Evolutionary conservation across 352 stramenopile species (phyloP), one percentile per base, ranked within the genome.

Genomic region (Pythium inflatum): DNA sequence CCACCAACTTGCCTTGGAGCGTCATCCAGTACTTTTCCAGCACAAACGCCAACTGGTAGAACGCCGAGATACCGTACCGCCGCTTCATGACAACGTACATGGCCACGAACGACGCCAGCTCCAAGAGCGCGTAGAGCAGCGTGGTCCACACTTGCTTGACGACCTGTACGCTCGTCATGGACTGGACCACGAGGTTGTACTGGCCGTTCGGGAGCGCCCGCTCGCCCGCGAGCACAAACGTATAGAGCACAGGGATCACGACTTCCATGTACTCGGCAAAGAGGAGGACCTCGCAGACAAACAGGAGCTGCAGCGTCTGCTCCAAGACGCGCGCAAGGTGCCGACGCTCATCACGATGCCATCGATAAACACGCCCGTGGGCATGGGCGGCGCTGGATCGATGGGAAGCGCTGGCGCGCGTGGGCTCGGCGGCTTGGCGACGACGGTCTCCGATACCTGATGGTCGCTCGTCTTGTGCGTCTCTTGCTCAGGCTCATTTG

Each of bases 1-100:
- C 63, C 1, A 84, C 45, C 2, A 80, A 64, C 63, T 83, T 87
- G 53, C 57, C 73, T 59, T 87, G 77, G 6, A 71, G 43, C 13
- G 70, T 61, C 24, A 73, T 53, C 68, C 71, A 82, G 67, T 82
- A 77, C 13, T 66, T 62, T 36, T 76, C 67, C 31, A 85, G 30
- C 24, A 77, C 65, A 31, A 81, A 82, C 24, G 71, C 62, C 1
- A 85, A 62, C 38, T 80, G 73, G 41, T 73, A 66, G 6, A 77
- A 63, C 25, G 67, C 33, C 8, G 62, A 68, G 24, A 84, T 34
- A 13, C 68, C 65, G 30, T 81, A 74, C 43, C 70, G 70, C 18
- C 45, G 49, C 14, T 68, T 43, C n/a, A 87, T 59, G 22, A 72
- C 14, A 11, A 50, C 62, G 30, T 56, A 61, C 27, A 85, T 66